Evolutionary conservation across 768 basidiomycete species (phyloP).

Genomic region (Ramaria sp.): DNA sequence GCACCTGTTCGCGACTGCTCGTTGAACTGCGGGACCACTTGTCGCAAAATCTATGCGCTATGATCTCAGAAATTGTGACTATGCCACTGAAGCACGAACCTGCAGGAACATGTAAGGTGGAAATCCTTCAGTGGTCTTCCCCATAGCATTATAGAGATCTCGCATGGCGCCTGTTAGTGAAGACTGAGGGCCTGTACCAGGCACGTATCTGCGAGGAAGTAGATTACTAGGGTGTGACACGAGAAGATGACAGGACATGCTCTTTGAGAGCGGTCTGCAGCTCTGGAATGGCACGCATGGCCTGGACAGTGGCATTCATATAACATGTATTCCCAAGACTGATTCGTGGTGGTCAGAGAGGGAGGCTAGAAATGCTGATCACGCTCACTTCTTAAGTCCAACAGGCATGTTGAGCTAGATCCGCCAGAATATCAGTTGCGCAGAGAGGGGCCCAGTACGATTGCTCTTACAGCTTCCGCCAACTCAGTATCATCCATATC

Average conservation of each 20-base stretch:
- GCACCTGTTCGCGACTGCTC: conserved; percentile 42
- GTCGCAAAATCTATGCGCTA: conserved; percentile 36
- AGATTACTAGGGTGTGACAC: conserved; percentile 7
- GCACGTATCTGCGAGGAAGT: conserved; percentile 21
- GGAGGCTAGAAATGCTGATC: neutral
- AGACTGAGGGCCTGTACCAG: conserved; percentile 10
- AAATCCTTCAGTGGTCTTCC: conserved; percentile 62
- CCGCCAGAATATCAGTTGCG: conserved; percentile 9
- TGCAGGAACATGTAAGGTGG: conserved; percentile 60
- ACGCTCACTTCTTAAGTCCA: conserved; percentile 57
- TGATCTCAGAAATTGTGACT: neutral
- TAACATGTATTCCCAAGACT: conserved; percentile 94
- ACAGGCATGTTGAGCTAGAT: conserved; percentile 66
- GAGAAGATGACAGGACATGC: conserved; percentile 21
- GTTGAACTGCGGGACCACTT: conserved; percentile 83
- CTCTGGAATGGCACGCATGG: conserved; percentile 87
- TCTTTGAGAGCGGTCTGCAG: conserved; percentile 58
- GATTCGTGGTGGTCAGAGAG: neutral
- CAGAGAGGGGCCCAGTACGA: neutral
- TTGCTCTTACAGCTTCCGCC: conserved; percentile 57
- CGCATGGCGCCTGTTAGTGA: conserved; percentile 44
- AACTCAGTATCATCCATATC: conserved; percentile 82
- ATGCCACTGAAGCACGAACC: conserved; percentile 17
- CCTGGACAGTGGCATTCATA: conserved; percentile 93
- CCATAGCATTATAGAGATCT: conserved; percentile 64